Base-by-base conservation (phyloP, 164 flowering plant genomes). In the Pachysandra terminalis region DNA sequence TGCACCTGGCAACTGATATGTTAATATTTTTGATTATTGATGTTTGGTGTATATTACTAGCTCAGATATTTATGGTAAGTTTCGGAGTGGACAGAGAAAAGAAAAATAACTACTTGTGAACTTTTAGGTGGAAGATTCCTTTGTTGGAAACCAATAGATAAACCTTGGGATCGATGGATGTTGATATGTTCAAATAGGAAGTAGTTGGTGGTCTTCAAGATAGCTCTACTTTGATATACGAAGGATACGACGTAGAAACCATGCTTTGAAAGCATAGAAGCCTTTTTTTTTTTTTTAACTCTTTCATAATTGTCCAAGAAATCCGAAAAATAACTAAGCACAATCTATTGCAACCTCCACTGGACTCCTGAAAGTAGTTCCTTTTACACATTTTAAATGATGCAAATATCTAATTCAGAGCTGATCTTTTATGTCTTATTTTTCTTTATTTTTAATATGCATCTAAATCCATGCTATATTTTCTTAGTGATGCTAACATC, bases 401-500 rank as follows among this genome's bases (percentile, higher is more conserved):
- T 40, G 7, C 25, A 16, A 32, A 58, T 26, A 8, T 25, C 19
- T 16, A 58, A 61, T 49, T 61, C 12, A 37, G 22, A 37, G 37
- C 52, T 40, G 63, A 60, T 19, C 63, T 61, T 15, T 37, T 21
- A n/a, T n/a, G n/a, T n/a, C n/a, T n/a, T n/a, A n/a, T n/a, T n/a
- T n/a, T n/a, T n/a, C n/a, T 32, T 32, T 32, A 32, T 32, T 3
- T n/a, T 32, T 32, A 32, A 32, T 32, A 32, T 32, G 37, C 7
- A 3, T 32, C 37, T 32, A 32, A 3, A 32, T 32, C 7, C 37
- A 3, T 32, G 3, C 37, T 32, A 7, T 32, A 32, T 32, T 32
- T 32, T 32, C 37, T 32, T 3, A 7, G n/a, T n/a, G n/a, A n/a
- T n/a, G n/a, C n/a, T n/a, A n/a, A 32, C 7, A 32, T 32, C 37